Conservation (phyloP, 2,329 filamentous ascomycete species). For the Apiospora aurea region DNA sequence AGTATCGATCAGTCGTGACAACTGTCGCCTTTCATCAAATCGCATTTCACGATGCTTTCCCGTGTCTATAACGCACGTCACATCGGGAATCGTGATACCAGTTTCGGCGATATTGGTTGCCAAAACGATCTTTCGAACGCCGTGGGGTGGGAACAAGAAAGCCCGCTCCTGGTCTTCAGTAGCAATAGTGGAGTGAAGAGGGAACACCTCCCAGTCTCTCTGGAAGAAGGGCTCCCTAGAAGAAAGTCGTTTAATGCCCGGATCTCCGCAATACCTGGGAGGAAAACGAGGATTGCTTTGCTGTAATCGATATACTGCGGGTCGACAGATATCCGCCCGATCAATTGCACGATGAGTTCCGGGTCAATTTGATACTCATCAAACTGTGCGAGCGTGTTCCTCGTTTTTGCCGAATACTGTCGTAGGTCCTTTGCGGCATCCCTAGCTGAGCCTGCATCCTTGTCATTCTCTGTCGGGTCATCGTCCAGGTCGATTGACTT, state of each 20-base stretch:
- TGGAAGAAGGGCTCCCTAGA: constrained; percentile 78
- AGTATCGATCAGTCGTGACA: constrained; percentile 89
- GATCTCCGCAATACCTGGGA: constrained; percentile 95
- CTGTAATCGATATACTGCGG: constrained; percentile 74
- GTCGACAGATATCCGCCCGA: constrained; percentile 76
- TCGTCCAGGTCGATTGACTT: constrained; percentile 70
- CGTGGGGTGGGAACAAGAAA: constrained; percentile 83
- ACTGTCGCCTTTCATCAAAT: constrained; percentile 90
- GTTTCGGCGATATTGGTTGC: constrained; percentile 99
- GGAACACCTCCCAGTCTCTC: constrained; percentile 83
- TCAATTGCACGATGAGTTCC: constrained; percentile 80
- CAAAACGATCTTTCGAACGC: constrained; percentile 89
- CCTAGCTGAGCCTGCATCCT: constrained; percentile 57
- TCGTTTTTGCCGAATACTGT: constrained; percentile 78
- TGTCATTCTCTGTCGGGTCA: constrained; percentile 59
- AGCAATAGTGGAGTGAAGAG: constrained; percentile 92
- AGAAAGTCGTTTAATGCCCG: constrained; percentile 87
- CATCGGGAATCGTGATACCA: constrained; percentile 97
- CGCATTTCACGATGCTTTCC: constrained; percentile 98
- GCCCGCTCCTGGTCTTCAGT: constrained; percentile 96
- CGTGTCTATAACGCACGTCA: constrained; percentile 95
- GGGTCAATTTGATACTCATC: constrained; percentile 95
- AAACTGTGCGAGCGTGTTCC: constrained; percentile 75
- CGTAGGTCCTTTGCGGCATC: constrained; percentile 71
- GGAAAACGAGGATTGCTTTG: constrained; percentile 91